phyloP scores from a whole-genome alignment of 768 basidiomycete genomes.

The Leccinum variicolor region DNA sequence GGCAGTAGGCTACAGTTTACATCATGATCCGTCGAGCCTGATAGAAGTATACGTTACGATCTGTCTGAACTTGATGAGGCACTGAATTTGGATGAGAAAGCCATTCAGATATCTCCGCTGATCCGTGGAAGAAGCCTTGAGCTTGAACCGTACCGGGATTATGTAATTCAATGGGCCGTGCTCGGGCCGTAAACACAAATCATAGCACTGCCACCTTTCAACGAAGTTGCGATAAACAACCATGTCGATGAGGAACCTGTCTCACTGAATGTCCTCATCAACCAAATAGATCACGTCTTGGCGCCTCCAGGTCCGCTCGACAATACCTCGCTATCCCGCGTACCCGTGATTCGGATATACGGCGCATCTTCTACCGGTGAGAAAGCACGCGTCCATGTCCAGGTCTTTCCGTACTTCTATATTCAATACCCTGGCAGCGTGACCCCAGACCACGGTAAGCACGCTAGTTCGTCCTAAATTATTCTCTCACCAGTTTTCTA shows the following conservation, averaged over 20 bases:
- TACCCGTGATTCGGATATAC: slow-evolving; percentile 84
- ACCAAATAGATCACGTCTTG: slow-evolving; percentile 64
- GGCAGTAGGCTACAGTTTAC: background rate
- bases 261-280: slow-evolving; percentile 42
- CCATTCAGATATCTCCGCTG: background rate
- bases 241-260: slow-evolving; percentile 11
- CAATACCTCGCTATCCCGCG: slow-evolving; percentile 54
- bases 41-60: background rate
- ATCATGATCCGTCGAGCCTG: background rate
- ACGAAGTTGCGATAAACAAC: slow-evolving; percentile 3
- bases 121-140: background rate
- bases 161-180: too few relatives aligned
- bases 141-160: too few relatives aligned
- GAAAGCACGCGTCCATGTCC: slow-evolving; percentile 84
- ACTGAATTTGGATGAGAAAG: background rate
- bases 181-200: too few relatives aligned
- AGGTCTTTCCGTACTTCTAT: slow-evolving; percentile 92
- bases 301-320: slow-evolving; percentile 61
- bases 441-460: slow-evolving; percentile 59
- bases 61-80: background rate
- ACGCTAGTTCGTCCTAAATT: background rate
- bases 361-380: slow-evolving; percentile 75
- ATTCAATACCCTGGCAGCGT: slow-evolving; percentile 75
- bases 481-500: slow-evolving; percentile 27
- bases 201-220: background rate